These are phyloP conservation scores for Thymus mandschuricus DNA, from an alignment of 257 asterid species.

Conservation along the genomic window DNA sequence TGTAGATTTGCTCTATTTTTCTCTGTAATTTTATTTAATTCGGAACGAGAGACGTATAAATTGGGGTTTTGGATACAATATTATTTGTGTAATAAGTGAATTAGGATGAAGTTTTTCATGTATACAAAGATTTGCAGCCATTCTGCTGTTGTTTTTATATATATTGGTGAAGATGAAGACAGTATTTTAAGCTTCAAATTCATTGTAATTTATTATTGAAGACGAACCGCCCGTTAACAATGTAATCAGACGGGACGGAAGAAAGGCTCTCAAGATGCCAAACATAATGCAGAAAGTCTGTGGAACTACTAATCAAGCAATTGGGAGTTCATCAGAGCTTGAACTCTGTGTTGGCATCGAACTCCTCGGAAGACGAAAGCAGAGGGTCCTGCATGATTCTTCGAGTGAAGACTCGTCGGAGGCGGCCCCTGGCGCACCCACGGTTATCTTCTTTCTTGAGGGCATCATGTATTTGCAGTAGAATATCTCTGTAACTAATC, in stretches of 20 bases:
- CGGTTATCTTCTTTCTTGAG: constrained; percentile 45
- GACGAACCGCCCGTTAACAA: neutral
- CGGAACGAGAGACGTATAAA: constrained; percentile 29
- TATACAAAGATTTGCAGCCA: constrained; percentile 31
- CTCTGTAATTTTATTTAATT: constrained; percentile 37
- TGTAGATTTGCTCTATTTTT: constrained; percentile 49
- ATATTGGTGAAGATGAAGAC: constrained; percentile 26
- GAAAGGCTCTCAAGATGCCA: no score
- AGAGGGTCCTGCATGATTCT: constrained; percentile 72
- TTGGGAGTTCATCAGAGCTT: constrained; percentile 37
- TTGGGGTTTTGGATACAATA: constrained; percentile 33
- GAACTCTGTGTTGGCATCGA: constrained; percentile 47
- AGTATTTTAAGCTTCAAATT: neutral
- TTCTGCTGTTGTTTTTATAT: constrained; percentile 24
- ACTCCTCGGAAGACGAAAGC: constrained; percentile 54
- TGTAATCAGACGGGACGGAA: neutral
- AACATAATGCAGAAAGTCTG: neutral
- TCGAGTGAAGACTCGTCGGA: constrained; percentile 49
- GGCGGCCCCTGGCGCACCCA: constrained; percentile 34
- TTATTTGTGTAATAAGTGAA: constrained; percentile 37
- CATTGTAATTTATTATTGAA: neutral
- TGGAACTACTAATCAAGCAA: neutral
- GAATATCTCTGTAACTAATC: constrained; percentile 52
- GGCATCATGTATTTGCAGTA: constrained; percentile 45
- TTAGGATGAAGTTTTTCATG: constrained; percentile 29